Percentiles rank a stretch among this genome's conserved stretches.
phyloP scores from a whole-genome alignment of 208 protist genomes.

The Phytomonas sp. region DNA sequence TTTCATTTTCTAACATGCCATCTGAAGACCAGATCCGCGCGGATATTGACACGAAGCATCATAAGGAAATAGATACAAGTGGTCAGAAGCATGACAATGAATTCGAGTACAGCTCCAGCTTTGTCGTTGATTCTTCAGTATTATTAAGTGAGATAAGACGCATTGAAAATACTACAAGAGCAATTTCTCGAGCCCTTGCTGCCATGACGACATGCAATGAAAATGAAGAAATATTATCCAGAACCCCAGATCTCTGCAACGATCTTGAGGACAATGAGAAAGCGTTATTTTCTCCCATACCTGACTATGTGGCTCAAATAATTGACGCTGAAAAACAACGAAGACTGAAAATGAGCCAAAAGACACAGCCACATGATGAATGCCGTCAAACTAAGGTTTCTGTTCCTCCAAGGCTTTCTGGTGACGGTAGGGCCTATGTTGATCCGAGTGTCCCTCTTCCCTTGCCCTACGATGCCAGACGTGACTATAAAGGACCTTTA shows the following conservation, averaged over 20 bases:
- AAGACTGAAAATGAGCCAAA: slow-evolving; percentile 11
- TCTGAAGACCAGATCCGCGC: not conserved
- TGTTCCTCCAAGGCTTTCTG: not conserved
- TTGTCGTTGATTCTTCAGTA: not conserved
- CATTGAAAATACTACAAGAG: not conserved
- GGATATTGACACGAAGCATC: not conserved
- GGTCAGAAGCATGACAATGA: slow-evolving; percentile 8
- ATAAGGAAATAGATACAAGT: not conserved
- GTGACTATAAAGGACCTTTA: slow-evolving; percentile 26
- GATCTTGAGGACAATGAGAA: slow-evolving; percentile 58
- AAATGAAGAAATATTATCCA: slow-evolving; percentile 22
- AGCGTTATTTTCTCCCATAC: slow-evolving; percentile 56
- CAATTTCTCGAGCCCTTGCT: slow-evolving; percentile 3
- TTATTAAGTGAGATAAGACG: slow-evolving; percentile 5
- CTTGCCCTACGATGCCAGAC: slow-evolving; percentile 38
- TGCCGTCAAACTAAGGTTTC: slow-evolving; percentile 3
- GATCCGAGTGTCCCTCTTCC: slow-evolving; percentile 56
- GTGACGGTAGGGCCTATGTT: slow-evolving; percentile 34
- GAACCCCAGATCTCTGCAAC: slow-evolving; percentile 30
- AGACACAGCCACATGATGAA: slow-evolving; percentile 13
- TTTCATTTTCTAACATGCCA: not conserved
- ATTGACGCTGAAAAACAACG: slow-evolving; percentile 10
- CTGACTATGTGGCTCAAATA: slow-evolving; percentile 28
- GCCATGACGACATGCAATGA: slow-evolving; percentile 7
- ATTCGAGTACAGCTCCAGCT: slow-evolving; percentile 3